Base-by-base conservation (phyloP, 805 yeast species). In the Saturnispora galanensis region DNA sequence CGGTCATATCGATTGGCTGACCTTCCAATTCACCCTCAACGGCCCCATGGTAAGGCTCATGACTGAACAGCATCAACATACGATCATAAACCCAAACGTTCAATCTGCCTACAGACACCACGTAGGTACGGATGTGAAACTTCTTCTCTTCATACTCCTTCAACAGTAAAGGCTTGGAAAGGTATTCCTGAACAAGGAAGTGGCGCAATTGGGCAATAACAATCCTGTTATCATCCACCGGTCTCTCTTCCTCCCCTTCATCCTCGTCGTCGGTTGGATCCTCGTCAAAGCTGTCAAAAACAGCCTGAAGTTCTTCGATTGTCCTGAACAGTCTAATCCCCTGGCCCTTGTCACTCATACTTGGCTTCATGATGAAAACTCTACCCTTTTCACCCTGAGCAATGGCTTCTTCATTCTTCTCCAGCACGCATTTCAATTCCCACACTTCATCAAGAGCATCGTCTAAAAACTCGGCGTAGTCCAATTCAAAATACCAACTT, bases 311-410 rank as follows among this genome's bases (percentile, higher is more conserved):
- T 55, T 88, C 93, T 8, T 79, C 85, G 31, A 86, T 69, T 0
- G 88, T 79, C 44, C 71, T 71, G 66, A 93, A 93, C 0, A 93
- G 63, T 34, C 96, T 67, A 41, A 93, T 90, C 0, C 98, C 98
- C 59, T 93, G 96, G 10, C 96, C 98, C 58, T 90, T 81, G 58
- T 93, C 98, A 56, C 95, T 84, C 96, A 93, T 88, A 51, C 95
- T 80, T 12, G 98, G 98, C 59, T 93, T 93, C 59, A 93, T 70
- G 33, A 93, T 93, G 89, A 94, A 90, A 39, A 81, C 75, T 13
- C 29, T 43, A 10, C 38, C 38, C 18, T 33, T 33, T 38, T 38
- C 31, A 11, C 45, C 45, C 51, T 74, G 77, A 10, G 38, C 32
- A 26, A 35, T 15, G 16, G 58, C 54, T 11, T 48, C 47, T 13